Conservation (phyloP, 2,329 filamentous ascomycete genomes). For the Diaporthe sp. region DNA sequence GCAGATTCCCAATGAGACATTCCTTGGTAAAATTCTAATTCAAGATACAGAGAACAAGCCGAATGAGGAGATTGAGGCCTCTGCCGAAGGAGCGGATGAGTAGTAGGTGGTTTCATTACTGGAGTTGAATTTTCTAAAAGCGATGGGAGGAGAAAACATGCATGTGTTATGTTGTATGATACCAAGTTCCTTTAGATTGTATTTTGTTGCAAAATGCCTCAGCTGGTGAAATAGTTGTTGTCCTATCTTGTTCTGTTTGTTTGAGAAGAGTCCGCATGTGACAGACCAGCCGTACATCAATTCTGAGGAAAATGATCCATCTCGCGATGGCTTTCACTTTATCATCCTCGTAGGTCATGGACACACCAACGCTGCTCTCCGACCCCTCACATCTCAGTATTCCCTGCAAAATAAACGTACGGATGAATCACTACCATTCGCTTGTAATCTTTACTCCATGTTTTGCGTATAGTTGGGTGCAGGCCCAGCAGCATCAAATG, state of each 20-base stretch:
- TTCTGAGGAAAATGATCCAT: background rate
- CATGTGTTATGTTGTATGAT: slow-evolving; percentile 31
- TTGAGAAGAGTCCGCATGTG: background rate
- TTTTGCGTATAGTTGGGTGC: background rate
- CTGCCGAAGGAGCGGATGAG: background rate
- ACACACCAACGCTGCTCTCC: too few species aligned
- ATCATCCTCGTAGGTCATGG: too few species aligned
- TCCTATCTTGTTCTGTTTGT: background rate
- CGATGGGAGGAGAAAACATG: background rate
- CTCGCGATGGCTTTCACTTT: too few species aligned
- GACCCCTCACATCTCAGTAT: fast-evolving
- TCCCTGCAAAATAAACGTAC: too few species aligned
- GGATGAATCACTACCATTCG: too few species aligned
- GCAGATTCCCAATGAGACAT: background rate
- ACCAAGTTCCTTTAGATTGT: slow-evolving; percentile 18
- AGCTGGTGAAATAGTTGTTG: background rate
- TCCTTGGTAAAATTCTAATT: background rate
- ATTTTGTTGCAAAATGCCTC: background rate
- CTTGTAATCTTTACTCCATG: too few species aligned
- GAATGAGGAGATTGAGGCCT: background rate
- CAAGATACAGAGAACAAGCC: background rate
- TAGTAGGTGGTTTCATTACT: background rate
- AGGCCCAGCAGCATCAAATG: background rate
- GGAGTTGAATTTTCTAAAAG: slow-evolving; percentile 13
- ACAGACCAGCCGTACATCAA: background rate